Evolutionary conservation across 2,329 filamentous ascomycete species (phyloP), one percentile per base, ranked within the genome.

Genomic region (Rutstroemia sp.): DNA sequence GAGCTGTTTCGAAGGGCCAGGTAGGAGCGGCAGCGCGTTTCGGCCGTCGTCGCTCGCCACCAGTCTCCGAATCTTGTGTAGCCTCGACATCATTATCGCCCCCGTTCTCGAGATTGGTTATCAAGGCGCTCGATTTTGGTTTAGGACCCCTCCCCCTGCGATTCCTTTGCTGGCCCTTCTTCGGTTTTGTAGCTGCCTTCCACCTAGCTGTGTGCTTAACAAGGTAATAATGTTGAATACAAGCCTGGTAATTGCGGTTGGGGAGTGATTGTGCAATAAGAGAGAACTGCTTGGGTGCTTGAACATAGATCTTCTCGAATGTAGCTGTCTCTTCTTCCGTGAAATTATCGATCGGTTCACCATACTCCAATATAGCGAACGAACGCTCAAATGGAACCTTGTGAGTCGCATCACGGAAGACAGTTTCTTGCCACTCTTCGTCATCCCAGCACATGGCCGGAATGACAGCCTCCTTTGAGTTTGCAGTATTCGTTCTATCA

Each of bases 221-320:
- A 60, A 88, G 78, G 70, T 94, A 94, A 71, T 94, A 94, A 70
- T 92, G 90, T 67, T 90, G 86, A 63, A 94, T 94, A 70, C 87
- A 90, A 48, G 88, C 82, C 62, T 87, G 86, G 71, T 90, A 91
- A 65, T 88, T 84, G 23, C 88, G 82, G 30, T 79, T 77, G 0
- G 80, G 79, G 5, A 92, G 73, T 23, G 78, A 77, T 58, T 87
- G 82, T 5, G 88, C 86, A 57, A 94, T 84, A 64, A 82, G 84
- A 56, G 87, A 87, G 87, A 88, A 94, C 66, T 91, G 88, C 76
- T 94, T 94, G 0, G 88, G 87, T 57, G 80, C 81, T 59, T 90
- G 86, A 51, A 88, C 77, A 66, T 90, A 92, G 10, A 82, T 79
- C 63, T 86, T 84, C 63, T 91, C 86, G 67, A 94, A 91, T 27